A percentile compares a stretch with the other conserved stretches of the same genome.
phyloP scores from a whole-genome alignment of 2,329 filamentous ascomycete species.

The Sarocladium brachiariae region DNA sequence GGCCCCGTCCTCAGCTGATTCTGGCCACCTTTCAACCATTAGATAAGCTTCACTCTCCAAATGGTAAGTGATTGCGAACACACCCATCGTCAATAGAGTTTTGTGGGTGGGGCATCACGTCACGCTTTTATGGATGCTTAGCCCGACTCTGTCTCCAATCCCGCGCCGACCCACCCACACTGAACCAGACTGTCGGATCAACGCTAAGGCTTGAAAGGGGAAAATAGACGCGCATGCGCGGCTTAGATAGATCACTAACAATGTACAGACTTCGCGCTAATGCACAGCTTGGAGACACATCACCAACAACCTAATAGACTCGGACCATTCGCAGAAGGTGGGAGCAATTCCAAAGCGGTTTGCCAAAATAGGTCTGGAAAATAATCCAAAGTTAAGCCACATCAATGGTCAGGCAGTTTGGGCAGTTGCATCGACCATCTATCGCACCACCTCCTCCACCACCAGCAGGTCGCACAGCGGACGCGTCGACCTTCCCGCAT shows the following conservation, averaged over 20 bases:
- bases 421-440: too few species aligned
- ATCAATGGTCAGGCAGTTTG: neutral
- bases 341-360: neutral
- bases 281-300: neutral
- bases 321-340: neutral
- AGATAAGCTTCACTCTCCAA: neutral
- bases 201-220: neutral
- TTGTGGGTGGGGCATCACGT: neutral
- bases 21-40: neutral
- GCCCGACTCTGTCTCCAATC: neutral
- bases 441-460: too few species aligned
- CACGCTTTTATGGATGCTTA: too few species aligned
- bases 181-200: neutral
- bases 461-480: too few species aligned
- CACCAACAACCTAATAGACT: neutral
- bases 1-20: neutral
- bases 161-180: neutral
- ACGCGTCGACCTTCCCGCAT: too few species aligned
- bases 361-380: neutral
- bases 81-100: neutral
- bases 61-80: neutral
- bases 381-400: neutral
- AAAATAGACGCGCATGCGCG: neutral
- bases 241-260: too few species aligned
- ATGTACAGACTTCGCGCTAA: too few species aligned